phyloP scores from a whole-genome alignment of 192 early-diverging fungal species.

The Haplosporangium gracile region DNA sequence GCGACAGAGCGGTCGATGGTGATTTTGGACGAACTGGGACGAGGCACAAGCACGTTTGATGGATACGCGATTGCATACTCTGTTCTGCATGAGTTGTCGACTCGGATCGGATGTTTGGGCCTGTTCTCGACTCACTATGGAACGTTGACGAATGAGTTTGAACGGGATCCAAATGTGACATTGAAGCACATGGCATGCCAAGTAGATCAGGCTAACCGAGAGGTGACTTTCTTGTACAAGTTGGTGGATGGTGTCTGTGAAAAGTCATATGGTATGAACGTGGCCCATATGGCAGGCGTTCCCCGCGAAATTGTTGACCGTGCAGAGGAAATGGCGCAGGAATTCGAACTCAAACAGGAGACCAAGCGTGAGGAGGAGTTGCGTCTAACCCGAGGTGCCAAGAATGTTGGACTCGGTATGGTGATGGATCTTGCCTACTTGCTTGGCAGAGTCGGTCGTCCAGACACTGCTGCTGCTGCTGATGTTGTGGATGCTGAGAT shows the following conservation, averaged over 20 bases:
- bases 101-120: constrained; percentile 87
- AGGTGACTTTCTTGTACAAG: constrained; percentile 97
- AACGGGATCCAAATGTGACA: constrained; percentile 77
- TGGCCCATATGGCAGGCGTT: constrained; percentile 96
- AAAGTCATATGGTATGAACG: constrained; percentile 98
- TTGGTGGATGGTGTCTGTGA: constrained; percentile 87
- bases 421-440: constrained; percentile 50
- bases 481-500: neutral
- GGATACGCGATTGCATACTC: constrained; percentile 96
- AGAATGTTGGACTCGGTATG: constrained; percentile 45
- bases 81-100: constrained; percentile 87
- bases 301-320: constrained; percentile 76
- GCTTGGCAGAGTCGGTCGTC: constrained; percentile 16
- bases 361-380: constrained; percentile 37
- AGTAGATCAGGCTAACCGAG: constrained; percentile 82
- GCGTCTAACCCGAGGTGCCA: constrained; percentile 13
- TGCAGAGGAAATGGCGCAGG: constrained; percentile 77
- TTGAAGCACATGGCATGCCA: constrained; percentile 92
- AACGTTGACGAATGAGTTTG: constrained; percentile 89
- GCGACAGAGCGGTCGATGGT: constrained; percentile 93
- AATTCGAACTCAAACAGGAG: constrained; percentile 75
- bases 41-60: constrained; percentile 97
- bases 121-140: constrained; percentile 98
- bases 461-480: neutral
- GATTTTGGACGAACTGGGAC: constrained; percentile 97